These are phyloP conservation scores for Sclerotinia minor DNA, from an alignment of 2,329 filamentous ascomycete species.

Conservation along the genomic window DNA sequence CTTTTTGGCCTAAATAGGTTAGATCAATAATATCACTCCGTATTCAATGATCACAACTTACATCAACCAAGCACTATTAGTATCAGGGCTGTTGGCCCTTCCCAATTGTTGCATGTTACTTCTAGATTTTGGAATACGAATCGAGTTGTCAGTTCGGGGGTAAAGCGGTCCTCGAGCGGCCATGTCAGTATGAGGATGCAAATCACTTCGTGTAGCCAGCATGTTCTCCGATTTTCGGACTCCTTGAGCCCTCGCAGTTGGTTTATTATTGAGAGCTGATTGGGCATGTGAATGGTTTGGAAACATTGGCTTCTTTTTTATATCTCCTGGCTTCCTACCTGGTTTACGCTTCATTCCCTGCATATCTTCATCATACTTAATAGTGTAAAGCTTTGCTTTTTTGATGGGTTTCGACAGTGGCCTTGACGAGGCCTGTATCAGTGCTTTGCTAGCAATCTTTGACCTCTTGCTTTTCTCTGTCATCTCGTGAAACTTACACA, in stretches of 20 bases:
- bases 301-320: background rate
- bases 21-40: background rate
- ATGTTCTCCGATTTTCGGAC: background rate
- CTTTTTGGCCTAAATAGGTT: background rate
- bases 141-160: background rate
- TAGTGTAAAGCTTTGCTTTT: constrained; percentile 32
- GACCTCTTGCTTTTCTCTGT: constrained; percentile 11
- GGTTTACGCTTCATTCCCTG: constrained; percentile 29
- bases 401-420: constrained; percentile 23
- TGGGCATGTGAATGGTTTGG: no score
- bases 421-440: constrained; percentile 2
- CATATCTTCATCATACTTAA: constrained; percentile 32
- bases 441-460: constrained; percentile 16
- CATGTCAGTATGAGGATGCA: background rate
- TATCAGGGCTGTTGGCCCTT: background rate
- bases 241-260: background rate
- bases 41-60: background rate
- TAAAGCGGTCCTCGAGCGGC: background rate
- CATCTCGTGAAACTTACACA: constrained; percentile 16
- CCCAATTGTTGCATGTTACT: background rate
- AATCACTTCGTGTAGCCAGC: background rate
- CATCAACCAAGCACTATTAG: background rate
- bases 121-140: background rate
- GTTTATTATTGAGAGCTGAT: background rate
- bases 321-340: constrained; percentile 21